Percentiles rank a stretch among this genome's conserved stretches.
Evolutionary conservation across 306 rosid genomes (phyloP).

Genomic region (Phaseolus lunatus): DNA sequence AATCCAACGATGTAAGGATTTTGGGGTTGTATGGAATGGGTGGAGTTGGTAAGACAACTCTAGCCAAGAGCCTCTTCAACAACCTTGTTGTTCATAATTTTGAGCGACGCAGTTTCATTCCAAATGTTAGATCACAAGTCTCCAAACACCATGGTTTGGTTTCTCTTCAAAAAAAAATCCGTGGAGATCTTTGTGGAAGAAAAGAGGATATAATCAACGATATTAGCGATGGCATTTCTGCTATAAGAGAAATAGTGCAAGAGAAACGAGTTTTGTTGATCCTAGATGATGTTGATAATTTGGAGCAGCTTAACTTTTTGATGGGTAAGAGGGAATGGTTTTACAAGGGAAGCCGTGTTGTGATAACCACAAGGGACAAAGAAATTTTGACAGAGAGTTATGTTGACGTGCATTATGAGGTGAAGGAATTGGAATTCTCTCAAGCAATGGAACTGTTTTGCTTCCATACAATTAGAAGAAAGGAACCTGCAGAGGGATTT

Average conservation of each 20-base stretch:
- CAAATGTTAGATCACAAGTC: slow-evolving; percentile 51
- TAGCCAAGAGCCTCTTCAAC: slow-evolving; percentile 62
- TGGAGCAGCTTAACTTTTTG: slow-evolving; percentile 43
- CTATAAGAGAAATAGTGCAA: slow-evolving; percentile 26
- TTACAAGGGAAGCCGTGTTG: slow-evolving; percentile 56
- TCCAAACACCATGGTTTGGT: slow-evolving; percentile 44
- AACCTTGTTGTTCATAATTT: slow-evolving; percentile 46
- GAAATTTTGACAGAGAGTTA: slow-evolving; percentile 36
- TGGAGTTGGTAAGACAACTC: slow-evolving; percentile 70
- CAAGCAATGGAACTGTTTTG: slow-evolving; percentile 55
- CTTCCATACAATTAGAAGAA: slow-evolving; percentile 57
- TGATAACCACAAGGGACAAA: slow-evolving; percentile 61
- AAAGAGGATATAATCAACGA: slow-evolving; percentile 19
- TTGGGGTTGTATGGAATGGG: slow-evolving; percentile 63
- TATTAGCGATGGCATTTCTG: slow-evolving; percentile 25
- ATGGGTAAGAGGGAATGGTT: slow-evolving; percentile 52
- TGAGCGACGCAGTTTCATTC: slow-evolving; percentile 50
- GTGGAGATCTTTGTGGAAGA: slow-evolving; percentile 29
- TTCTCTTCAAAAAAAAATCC: slow-evolving; percentile 48
- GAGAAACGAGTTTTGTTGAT: slow-evolving; percentile 56
- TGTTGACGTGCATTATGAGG: slow-evolving; percentile 49
- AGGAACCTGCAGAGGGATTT: slow-evolving; percentile 43
- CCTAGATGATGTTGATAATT: slow-evolving; percentile 62
- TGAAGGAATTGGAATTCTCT: slow-evolving; percentile 44
- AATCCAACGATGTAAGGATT: slow-evolving; percentile 50